Evolutionary conservation across 306 rosid species (phyloP).

Genomic region (Acmispon strigosus): DNA sequence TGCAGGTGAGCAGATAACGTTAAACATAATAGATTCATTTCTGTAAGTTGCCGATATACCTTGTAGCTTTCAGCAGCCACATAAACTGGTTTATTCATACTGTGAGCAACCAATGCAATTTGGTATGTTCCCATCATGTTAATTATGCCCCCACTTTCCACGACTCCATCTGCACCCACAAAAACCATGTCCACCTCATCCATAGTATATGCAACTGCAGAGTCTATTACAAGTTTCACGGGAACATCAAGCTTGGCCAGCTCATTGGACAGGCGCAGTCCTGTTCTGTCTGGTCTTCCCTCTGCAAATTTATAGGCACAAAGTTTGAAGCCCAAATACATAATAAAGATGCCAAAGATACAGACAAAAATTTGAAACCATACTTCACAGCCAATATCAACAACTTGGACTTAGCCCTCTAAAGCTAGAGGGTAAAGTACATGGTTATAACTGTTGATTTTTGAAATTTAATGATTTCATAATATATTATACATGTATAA

Average conservation of each 20-base stretch:
- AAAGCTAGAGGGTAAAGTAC: too few relatives aligned
- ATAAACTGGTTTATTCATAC: constrained; percentile 78
- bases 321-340: not conserved
- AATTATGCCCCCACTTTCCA: constrained; percentile 84
- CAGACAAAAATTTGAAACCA: constrained; percentile 5
- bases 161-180: constrained; percentile 91
- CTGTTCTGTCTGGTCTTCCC: constrained; percentile 87
- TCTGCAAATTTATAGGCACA: constrained; percentile 37
- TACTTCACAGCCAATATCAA: not conserved
- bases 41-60: constrained; percentile 29
- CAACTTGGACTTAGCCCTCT: not conserved
- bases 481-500: too few relatives aligned
- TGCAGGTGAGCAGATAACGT: not conserved
- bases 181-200: constrained; percentile 87
- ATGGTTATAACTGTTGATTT: too few relatives aligned
- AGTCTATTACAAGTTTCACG: constrained; percentile 74
- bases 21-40: not conserved
- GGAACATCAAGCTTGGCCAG: constrained; percentile 84
- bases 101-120: constrained; percentile 69
- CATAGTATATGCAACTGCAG: constrained; percentile 81
- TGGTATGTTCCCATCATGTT: constrained; percentile 95
- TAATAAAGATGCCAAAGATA: not conserved
- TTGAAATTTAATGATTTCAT: too few relatives aligned
- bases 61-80: constrained; percentile 94
- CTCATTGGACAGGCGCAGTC: constrained; percentile 68